Evolutionary conservation across 495 filamentous ascomycete genomes (phyloP).

Genomic region (Lophium mytilinum): DNA sequence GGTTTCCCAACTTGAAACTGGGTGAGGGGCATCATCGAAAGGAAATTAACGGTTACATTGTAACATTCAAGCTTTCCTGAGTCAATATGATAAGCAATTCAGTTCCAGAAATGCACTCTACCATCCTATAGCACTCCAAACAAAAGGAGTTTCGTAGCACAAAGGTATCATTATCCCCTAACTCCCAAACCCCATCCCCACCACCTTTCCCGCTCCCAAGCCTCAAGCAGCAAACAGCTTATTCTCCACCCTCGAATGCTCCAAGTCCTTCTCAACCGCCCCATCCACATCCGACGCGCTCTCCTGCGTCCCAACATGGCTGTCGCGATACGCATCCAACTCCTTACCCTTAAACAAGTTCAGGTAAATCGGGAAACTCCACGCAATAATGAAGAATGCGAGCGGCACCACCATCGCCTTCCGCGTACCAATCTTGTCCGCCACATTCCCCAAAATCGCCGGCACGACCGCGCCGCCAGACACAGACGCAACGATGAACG

Average conservation of each 20-base stretch:
- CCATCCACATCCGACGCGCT: conserved; percentile 16
- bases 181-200: not conserved
- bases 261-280: conserved; percentile 13
- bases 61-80: too few species aligned
- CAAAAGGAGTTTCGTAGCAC: not conserved
- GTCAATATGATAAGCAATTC: too few species aligned
- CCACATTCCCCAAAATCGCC: conserved; percentile 53
- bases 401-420: conserved; percentile 39
- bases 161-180: not conserved
- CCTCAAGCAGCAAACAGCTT: conserved; percentile 3
- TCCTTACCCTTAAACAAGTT: conserved; percentile 41
- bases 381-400: conserved; percentile 34
- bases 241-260: conserved; percentile 7
- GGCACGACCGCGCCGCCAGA: conserved; percentile 61
- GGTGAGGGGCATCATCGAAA: too few species aligned
- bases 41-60: too few species aligned
- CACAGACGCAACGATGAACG: conserved; percentile 57
- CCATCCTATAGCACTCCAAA: too few species aligned
- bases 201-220: not conserved
- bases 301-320: conserved; percentile 28
- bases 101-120: too few species aligned
- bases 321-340: conserved; percentile 41
- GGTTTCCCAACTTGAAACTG: too few species aligned
- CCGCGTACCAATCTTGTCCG: conserved; percentile 38
- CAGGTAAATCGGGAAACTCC: conserved; percentile 42